A percentile compares a stretch with the other conserved stretches of the same genome.
These are phyloP conservation scores for Amanita phalloides DNA, from an alignment of 768 basidiomycete genomes.

Conservation along the genomic window DNA sequence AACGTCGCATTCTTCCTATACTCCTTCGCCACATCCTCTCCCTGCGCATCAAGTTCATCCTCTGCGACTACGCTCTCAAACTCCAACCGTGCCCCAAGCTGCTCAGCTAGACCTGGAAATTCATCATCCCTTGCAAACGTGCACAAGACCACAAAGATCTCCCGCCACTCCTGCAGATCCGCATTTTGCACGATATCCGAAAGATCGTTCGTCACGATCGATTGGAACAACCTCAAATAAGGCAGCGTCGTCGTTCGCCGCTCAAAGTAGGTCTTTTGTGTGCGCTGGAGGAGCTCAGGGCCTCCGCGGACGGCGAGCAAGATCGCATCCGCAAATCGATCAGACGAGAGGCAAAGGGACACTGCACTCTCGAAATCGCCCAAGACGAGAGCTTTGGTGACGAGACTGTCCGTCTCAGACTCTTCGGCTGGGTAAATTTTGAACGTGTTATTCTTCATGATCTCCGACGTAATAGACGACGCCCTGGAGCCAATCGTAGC, in stretches of 20 bases:
- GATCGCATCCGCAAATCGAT: conserved; percentile 91
- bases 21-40: conserved; percentile 28
- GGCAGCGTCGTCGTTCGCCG: conserved; percentile 63
- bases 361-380: conserved; percentile 96
- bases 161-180: conserved; percentile 89
- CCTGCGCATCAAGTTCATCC: conserved; percentile 34
- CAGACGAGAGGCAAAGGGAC: conserved; percentile 77
- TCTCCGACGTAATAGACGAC: conserved; percentile 69
- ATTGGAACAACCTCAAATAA: conserved; percentile 91
- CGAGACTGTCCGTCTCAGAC: conserved; percentile 74
- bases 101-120: conserved; percentile 81
- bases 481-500: conserved; percentile 91
- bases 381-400: conserved; percentile 88
- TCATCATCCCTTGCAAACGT: conserved; percentile 85
- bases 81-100: conserved; percentile 85
- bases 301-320: conserved; percentile 89
- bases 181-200: conserved; percentile 94
- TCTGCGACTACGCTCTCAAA: conserved; percentile 62
- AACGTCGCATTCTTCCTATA: conserved; percentile 83
- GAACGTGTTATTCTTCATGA: conserved; percentile 73
- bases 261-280: conserved; percentile 92
- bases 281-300: conserved; percentile 72
- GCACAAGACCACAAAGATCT: conserved; percentile 93
- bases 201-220: conserved; percentile 86
- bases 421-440: conserved; percentile 84